phyloP scores from a whole-genome alignment of 495 filamentous ascomycete species.

The Neohortaea acidophila region DNA sequence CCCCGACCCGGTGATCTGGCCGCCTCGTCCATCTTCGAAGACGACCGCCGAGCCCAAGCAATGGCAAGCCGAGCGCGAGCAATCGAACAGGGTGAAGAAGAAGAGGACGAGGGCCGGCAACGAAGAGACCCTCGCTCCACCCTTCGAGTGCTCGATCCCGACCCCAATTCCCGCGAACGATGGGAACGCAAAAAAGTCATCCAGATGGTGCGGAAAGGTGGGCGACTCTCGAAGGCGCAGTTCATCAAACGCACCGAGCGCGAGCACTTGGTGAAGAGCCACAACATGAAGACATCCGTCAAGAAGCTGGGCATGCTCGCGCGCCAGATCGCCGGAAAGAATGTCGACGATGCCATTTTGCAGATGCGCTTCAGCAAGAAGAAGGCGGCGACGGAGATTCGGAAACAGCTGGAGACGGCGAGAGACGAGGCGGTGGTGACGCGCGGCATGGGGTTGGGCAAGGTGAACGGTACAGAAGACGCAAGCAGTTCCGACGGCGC shows the following conservation, averaged over 20 bases:
- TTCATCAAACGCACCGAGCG: constrained; percentile 61
- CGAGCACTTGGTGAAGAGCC: constrained; percentile 44
- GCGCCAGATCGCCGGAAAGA: constrained; percentile 79
- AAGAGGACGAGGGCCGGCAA: not conserved
- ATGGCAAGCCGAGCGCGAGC: constrained; percentile 4
- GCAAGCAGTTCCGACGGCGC: not conserved
- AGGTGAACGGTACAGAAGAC: constrained; percentile 10
- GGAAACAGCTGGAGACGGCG: constrained; percentile 59
- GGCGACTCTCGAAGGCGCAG: constrained; percentile 47
- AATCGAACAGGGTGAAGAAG: constrained; percentile 2
- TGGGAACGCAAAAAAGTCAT: constrained; percentile 75
- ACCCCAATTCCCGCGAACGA: constrained; percentile 45
- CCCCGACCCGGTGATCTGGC: constrained; percentile 27
- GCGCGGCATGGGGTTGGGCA: constrained; percentile 71
- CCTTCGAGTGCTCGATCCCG: constrained; percentile 48
- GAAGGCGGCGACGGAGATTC: constrained; percentile 70
- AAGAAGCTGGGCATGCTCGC: constrained; percentile 82
- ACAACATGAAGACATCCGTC: constrained; percentile 57
- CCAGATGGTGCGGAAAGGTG: constrained; percentile 48
- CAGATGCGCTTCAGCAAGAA: constrained; percentile 96
- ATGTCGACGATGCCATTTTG: constrained; percentile 74
- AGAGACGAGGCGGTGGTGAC: constrained; percentile 60
- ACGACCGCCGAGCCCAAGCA: constrained; percentile 14
- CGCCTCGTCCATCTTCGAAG: constrained; percentile 45
- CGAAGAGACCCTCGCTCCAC: constrained; percentile 35